Base-by-base conservation (phyloP, 2,329 filamentous ascomycete genomes). In the Zymoseptoria passerinii region DNA sequence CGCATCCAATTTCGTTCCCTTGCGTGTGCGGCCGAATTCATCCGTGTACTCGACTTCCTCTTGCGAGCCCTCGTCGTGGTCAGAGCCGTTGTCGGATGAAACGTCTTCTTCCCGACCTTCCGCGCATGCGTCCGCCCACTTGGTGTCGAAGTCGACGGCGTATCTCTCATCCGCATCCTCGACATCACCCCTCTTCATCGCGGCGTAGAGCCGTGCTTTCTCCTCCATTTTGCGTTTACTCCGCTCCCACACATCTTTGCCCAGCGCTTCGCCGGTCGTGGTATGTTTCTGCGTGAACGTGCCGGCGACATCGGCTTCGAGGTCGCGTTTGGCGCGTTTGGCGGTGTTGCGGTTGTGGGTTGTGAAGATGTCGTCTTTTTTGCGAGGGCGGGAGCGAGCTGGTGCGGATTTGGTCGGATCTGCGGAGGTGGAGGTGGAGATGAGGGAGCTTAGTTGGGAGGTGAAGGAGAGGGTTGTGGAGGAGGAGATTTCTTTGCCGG, bases 111-210 rank as follows among this genome's bases (percentile, higher is more conserved):
- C 74, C 56, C 85, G 78, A 23, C 78, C 76, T 27, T 65, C 62
- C 13, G 62, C 68, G 27, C 64, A 57, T 16, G 56, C 56, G 70
- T 95, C 89, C 0, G 88, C 90, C 92, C 94, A 97, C 76, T 97
- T 99, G 61, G 87, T 81, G 74, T 97, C 94, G 73, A 99, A 99
- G 75, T 99, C 92, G 2, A 99, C 87, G 27, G 95, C 74, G 63
- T 78, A 81, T 23, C 83, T 81, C 65, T 85, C 83, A 49, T 83
- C 77, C 66, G 83, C 78, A 69, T 86, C 82, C 64, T 88, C 82
- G 49, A 78, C 61, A 69, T 95, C 87, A n/a, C 92, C 92, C 35
- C 89, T 82, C 74, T 95, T 95, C 84, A 99, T 87, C 44, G 89
- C 88, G 6, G 88, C 86, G 74, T 99, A 99, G 1, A 94, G 76